Conservation (phyloP, 2,329 filamentous ascomycete species). For the Pseudomassariella vexata region DNA sequence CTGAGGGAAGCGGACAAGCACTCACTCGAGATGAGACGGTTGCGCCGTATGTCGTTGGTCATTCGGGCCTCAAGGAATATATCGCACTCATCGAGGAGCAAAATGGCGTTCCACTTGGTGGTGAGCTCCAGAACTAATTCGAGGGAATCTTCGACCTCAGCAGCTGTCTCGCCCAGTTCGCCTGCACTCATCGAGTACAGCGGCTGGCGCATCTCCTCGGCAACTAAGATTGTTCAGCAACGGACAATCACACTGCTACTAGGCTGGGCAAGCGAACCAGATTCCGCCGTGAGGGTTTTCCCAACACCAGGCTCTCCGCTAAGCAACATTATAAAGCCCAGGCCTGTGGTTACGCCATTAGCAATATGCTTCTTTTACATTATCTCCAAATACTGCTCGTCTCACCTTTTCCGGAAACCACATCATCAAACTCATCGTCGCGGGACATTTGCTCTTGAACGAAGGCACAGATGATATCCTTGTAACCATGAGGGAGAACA, state of each 20-base stretch:
- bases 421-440: constrained; percentile 37
- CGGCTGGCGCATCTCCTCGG: constrained; percentile 42
- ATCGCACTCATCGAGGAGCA: constrained; percentile 67
- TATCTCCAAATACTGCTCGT: too few species aligned
- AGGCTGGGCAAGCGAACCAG: too few species aligned
- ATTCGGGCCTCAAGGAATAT: constrained; percentile 39
- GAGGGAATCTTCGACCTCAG: constrained; percentile 59
- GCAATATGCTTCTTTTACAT: too few species aligned
- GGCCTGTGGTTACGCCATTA: too few species aligned
- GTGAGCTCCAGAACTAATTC: constrained; percentile 67
- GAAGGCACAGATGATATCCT: not conserved
- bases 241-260: too few species aligned
- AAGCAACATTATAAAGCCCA: constrained; percentile 43
- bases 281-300: constrained; percentile 43
- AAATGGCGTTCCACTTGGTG: constrained; percentile 65
- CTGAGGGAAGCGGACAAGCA: too few species aligned
- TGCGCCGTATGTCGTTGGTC: constrained; percentile 29
- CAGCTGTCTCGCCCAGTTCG: constrained; percentile 63
- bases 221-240: too few species aligned
- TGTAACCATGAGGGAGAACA: not conserved
- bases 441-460: not conserved
- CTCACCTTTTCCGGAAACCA: constrained; percentile 46
- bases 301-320: constrained; percentile 43
- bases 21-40: constrained; percentile 34
- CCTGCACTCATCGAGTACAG: constrained; percentile 54